phyloP scores from a whole-genome alignment of 805 yeast genomes.

The Myxozyma vanderwaltii region DNA sequence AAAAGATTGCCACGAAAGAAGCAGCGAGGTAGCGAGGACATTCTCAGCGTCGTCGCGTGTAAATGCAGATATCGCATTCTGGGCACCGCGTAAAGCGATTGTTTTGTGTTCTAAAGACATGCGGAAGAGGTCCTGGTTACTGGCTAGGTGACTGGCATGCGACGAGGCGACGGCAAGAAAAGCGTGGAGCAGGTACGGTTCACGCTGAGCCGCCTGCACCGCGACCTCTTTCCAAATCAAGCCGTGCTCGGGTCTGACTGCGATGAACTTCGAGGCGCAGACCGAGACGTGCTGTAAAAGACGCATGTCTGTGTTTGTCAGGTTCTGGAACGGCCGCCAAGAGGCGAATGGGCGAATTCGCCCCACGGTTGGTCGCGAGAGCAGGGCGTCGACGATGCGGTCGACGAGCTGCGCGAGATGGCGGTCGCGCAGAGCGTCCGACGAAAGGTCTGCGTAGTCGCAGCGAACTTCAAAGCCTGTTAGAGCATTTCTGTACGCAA shows the following conservation, averaged over 20 bases:
- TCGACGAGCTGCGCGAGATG: slow-evolving; percentile 23
- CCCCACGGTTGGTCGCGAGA: slow-evolving; percentile 1
- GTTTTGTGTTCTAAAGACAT: slow-evolving; percentile 20
- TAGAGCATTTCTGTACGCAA: background rate
- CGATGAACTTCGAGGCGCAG: slow-evolving; percentile 16
- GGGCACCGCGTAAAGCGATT: slow-evolving; percentile 25
- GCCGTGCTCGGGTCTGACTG: slow-evolving; percentile 22
- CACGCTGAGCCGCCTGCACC: slow-evolving; percentile 24
- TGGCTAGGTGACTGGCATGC: slow-evolving; percentile 12
- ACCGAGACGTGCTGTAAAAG: slow-evolving; percentile 23
- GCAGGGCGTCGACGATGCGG: background rate
- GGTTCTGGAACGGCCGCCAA: slow-evolving; percentile 12
- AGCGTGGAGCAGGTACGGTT: slow-evolving; percentile 24
- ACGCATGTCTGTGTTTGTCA: slow-evolving; percentile 21
- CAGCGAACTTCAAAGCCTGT: slow-evolving; percentile 13
- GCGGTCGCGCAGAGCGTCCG: slow-evolving; percentile 23
- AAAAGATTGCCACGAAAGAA: slow-evolving; percentile 23
- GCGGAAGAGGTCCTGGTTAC: slow-evolving; percentile 13
- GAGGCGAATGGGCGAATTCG: slow-evolving; percentile 19
- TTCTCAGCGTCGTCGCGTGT: slow-evolving; percentile 15
- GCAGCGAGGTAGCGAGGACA: slow-evolving; percentile 15
- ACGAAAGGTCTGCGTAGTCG: slow-evolving; percentile 21
- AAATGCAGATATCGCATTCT: slow-evolving; percentile 15
- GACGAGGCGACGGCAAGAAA: slow-evolving; percentile 27
- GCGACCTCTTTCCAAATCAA: slow-evolving; percentile 26